A percentile compares a stretch with the other conserved stretches of the same genome.
These are phyloP conservation scores for baker's yeast (Saccharomyces cerevisiae) DNA, from an alignment of 805 yeast genomes.

Conservation along the genomic window DNA sequence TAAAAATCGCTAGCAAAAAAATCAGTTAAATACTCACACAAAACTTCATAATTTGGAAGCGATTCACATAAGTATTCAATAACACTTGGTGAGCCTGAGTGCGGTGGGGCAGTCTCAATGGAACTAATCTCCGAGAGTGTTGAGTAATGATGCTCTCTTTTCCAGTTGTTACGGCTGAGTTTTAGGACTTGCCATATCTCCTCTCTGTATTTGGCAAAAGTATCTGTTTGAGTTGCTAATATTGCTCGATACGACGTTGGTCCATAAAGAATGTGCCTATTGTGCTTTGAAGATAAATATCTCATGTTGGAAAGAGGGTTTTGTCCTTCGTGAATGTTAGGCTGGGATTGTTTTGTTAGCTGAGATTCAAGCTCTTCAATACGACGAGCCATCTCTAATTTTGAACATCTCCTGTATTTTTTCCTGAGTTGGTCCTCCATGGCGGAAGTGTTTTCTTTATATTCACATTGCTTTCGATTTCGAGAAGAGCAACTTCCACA, in stretches of 20 bases:
- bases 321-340: neutral
- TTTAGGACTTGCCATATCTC: conserved; percentile 2
- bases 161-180: conserved; percentile 2
- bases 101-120: neutral
- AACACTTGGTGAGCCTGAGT: neutral
- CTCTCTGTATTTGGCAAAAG: neutral
- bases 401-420: neutral
- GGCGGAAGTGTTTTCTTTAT: neutral
- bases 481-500: neutral
- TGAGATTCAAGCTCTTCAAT: conserved; percentile 1
- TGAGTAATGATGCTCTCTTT: conserved; percentile 1
- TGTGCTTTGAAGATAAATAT: conserved; percentile 3
- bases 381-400: conserved; percentile 1
- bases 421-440: neutral
- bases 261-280: conserved; percentile 4
- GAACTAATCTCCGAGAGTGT: conserved; percentile 1
- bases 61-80: conserved; percentile 6
- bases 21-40: conserved; percentile 1
- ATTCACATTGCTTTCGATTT: neutral
- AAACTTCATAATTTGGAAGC: conserved; percentile 6
- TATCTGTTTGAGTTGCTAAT: neutral
- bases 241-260: conserved; percentile 4
- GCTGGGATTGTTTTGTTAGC: neutral
- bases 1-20: conserved; percentile 7
- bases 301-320: conserved; percentile 1